Evolutionary conservation across 495 filamentous ascomycete species (phyloP), one percentile per base, ranked within the genome.

Genomic region (Geopyxis carbonaria): DNA sequence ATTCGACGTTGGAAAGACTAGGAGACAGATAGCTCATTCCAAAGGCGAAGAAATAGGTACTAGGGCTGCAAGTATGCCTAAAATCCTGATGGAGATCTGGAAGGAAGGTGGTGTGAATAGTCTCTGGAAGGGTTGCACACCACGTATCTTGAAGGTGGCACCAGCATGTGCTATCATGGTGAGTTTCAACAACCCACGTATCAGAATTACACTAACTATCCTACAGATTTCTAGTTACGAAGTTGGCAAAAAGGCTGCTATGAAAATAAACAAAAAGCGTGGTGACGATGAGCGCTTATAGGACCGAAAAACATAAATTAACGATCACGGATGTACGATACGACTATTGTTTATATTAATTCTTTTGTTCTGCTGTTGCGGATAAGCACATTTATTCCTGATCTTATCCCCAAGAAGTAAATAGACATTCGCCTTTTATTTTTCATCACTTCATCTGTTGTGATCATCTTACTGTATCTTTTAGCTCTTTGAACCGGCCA

Each of bases 81-180:
- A 75, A 14, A 79, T 95, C 41, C 61, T 97, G 15, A 71, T 69
- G 64, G 81, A 87, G 37, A 95, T 97, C 30, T 93, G 84, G 65
- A 68, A 66, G 37, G 73, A 78, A 34, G 86, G 94, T 59, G 89
- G 89, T 1, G 46, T 73, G 23, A 56, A 69, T 0, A 91, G 87
- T 0, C 60, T 97, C 9, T 95, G 86, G 67, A 80, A 67, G 41
- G 89, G 91, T 9, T 93, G 83, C 78, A 76, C 78, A 13, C 83
- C 89, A 0, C 66, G 89, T 24, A 93, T 83, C 45, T 61, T 97
- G 31, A 95, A 95, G 51, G 86, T 95, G 4, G 86, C 89, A 8
- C 89, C 89, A 1, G 84, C 86, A 10, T 95, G 89, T 60, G 89
- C 91, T n/a, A 94, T 97, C 51, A 97, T 97, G 89, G 51, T 55